phyloP scores from a whole-genome alignment of 2,329 filamentous ascomycete species.

The Onygenales sp. region DNA sequence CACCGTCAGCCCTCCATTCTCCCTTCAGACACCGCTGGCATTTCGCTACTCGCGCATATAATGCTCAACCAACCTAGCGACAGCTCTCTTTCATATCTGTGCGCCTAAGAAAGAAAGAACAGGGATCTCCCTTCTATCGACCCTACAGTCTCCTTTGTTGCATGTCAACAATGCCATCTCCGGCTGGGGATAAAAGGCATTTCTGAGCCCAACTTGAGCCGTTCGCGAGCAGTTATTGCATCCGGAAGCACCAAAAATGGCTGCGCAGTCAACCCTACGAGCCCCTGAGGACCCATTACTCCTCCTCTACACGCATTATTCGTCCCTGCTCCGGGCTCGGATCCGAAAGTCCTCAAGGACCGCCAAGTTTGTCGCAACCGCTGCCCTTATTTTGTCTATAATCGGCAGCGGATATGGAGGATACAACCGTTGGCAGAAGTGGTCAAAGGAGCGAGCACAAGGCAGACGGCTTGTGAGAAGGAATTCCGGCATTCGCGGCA shows the following conservation, averaged over 20 bases:
- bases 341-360: slow-evolving; percentile 59
- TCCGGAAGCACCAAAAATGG: slow-evolving; percentile 48
- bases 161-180: background rate
- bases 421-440: slow-evolving; percentile 65
- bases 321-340: slow-evolving; percentile 37
- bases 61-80: too few relatives aligned
- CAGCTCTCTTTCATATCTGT: background rate
- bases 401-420: slow-evolving; percentile 69
- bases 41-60: too few relatives aligned
- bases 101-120: too few relatives aligned
- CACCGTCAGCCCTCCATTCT: too few relatives aligned
- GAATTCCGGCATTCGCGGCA: slow-evolving; percentile 87
- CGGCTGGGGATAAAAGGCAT: background rate
- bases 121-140: too few relatives aligned
- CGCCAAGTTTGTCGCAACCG: slow-evolving; percentile 64
- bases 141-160: too few relatives aligned
- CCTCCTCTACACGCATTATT: slow-evolving; percentile 46
- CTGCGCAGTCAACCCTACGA: slow-evolving; percentile 75
- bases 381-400: slow-evolving; percentile 68
- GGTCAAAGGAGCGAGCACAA: slow-evolving; percentile 69
- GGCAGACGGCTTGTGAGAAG: slow-evolving; percentile 72
- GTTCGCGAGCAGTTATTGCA: background rate
- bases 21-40: too few relatives aligned
- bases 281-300: slow-evolving; percentile 56
- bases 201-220: background rate